These are phyloP conservation scores for Ascoidea tarda DNA, from an alignment of 805 yeast genomes.

Conservation along the genomic window DNA sequence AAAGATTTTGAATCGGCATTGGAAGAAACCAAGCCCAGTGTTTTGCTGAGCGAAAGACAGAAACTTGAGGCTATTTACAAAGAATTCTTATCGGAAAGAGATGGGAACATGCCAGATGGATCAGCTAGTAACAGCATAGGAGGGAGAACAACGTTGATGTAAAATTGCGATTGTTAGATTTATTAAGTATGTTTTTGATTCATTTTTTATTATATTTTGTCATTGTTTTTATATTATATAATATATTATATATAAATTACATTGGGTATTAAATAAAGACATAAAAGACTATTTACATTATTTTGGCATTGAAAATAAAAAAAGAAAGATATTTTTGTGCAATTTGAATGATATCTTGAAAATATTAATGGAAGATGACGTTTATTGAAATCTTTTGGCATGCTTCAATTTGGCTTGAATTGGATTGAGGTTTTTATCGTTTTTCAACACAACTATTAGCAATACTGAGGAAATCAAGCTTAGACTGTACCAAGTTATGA, in stretches of 20 bases:
- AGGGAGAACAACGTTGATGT: constrained; percentile 54
- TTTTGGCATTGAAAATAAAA: no score
- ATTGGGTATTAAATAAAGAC: no score
- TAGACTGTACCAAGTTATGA: constrained; percentile 92
- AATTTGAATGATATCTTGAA: no score
- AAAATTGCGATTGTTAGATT: no score
- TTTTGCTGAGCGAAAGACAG: constrained; percentile 53
- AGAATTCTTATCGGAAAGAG: constrained; percentile 63
- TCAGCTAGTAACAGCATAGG: constrained; percentile 70
- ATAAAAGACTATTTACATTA: no score
- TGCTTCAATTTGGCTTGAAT: constrained; percentile 33
- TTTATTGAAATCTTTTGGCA: constrained; percentile 22
- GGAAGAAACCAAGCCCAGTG: constrained; percentile 77
- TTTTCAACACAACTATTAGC: constrained; percentile 37
- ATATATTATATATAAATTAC: no score
- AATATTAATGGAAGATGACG: no score
- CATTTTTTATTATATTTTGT: no score
- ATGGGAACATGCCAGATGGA: constrained; percentile 84
- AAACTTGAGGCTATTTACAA: constrained; percentile 53
- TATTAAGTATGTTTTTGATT: no score
- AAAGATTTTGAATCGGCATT: constrained; percentile 49
- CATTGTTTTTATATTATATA: no score
- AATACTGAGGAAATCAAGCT: constrained; percentile 59
- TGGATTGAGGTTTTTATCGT: constrained; percentile 23
- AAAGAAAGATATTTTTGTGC: no score